Evolutionary conservation across 441 rosid genomes (phyloP), one percentile per base, ranked within the genome.

Genomic region (Erysimum cheiri): DNA sequence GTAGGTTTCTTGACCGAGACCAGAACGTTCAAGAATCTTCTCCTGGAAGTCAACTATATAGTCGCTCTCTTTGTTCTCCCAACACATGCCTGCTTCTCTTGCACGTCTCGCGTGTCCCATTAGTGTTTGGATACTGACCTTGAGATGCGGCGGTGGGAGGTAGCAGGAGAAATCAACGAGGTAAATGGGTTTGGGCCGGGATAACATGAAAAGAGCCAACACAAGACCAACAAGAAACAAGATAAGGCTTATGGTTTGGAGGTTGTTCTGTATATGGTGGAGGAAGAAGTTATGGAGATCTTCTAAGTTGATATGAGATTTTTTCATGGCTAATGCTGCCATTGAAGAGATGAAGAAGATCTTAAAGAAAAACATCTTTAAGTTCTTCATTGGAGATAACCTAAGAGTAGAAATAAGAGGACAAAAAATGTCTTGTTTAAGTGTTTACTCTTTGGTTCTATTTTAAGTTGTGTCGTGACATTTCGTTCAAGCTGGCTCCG

Each of bases 1-100:
- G 40, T 76, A 83, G 0, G 98, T 93, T 64, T 93, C 98, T 40
- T 88, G 94, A 19, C 98, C 97, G 1, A 91, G 94, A 29, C 98
- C 97, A 0, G 98, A 93, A 67, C 97, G 83, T 59, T 88, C 93
- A 66, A 93, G 71, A 61, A 93, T 91, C 86, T 86, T 93, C 54
- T 87, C 78, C 69, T 89, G 96, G 70, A 93, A 91, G 64, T 85
- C 93, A 76, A 93, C 64, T 35, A 69, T 37, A 17, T 56, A 6
- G 24, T 64, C 79, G 24, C 41, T 69, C 36, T 75, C 71, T 69
- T 75, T 50, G 56, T 43, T 62, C 54, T 75, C 64, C 78, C 78
- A 75, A 50, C 71, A 75, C 67, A 69, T 4, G 4, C 75, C 75
- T 56, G 75, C 79, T 69, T 86, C 91, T 8, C 94, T 90, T 4